Conservation (phyloP, 164 flowering plant genomes). For the Umbilicus rupestris region DNA sequence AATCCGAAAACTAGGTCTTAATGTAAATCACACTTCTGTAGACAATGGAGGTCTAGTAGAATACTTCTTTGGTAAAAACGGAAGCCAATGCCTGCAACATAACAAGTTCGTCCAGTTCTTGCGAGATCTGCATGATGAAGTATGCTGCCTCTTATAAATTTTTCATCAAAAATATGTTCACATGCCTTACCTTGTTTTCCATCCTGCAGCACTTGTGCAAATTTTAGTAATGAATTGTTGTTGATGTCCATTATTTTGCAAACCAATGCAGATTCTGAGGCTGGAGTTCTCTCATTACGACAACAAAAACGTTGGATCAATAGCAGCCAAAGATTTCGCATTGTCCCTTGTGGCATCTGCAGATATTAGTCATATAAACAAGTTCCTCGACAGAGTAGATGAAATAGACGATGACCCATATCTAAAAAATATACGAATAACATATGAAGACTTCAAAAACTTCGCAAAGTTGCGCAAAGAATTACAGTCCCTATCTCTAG, state of each 20-base stretch:
- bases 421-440: constrained; percentile 36
- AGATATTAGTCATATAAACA: constrained; percentile 61
- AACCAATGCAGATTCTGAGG: constrained; percentile 40
- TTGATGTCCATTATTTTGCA: constrained; percentile 4
- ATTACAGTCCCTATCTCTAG: constrained; percentile 50
- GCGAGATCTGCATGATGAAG: constrained; percentile 63
- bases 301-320: constrained; percentile 45
- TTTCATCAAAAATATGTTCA: neutral
- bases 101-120: constrained; percentile 59
- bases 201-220: neutral
- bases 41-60: constrained; percentile 37
- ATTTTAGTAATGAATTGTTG: neutral
- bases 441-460: constrained; percentile 61
- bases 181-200: neutral
- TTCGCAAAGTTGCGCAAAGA: constrained; percentile 60
- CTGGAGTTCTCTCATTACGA: constrained; percentile 87
- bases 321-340: constrained; percentile 78
- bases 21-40: constrained; percentile 31
- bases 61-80: constrained; percentile 38
- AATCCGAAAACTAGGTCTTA: constrained; percentile 19
- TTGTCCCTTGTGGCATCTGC: constrained; percentile 86
- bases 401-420: constrained; percentile 36
- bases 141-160: constrained; percentile 16
- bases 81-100: constrained; percentile 24
- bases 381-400: constrained; percentile 57